Conservation (phyloP, 164 flowering plant species). For the Houttuynia cordata region DNA sequence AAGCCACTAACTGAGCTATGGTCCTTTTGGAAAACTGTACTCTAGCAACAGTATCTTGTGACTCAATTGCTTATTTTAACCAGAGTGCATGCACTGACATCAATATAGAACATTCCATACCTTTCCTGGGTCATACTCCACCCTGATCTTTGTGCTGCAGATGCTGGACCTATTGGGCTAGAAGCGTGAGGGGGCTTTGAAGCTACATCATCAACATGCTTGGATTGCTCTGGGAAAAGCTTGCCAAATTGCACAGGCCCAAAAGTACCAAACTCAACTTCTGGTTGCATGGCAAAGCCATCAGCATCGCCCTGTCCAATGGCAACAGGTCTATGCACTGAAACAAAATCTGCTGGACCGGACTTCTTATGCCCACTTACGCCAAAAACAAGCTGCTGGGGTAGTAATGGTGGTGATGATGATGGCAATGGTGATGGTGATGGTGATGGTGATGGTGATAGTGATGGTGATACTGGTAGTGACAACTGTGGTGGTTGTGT, state of each 20-base stretch:
- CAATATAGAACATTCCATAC: slow-evolving; percentile 13
- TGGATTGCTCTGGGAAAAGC: slow-evolving; percentile 7
- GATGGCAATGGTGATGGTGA: slow-evolving; percentile 5
- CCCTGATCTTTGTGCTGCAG: slow-evolving; percentile 13
- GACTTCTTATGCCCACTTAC: slow-evolving; percentile 1
- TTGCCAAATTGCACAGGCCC: slow-evolving; percentile 14
- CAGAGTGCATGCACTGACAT: neutral
- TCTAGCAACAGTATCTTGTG: neutral
- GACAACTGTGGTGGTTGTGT: neutral
- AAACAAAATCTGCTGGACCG: too few species aligned
- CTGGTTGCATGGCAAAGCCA: slow-evolving; percentile 18
- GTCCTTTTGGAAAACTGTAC: too few species aligned
- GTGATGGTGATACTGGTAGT: slow-evolving; percentile 1
- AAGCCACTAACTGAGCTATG: too few species aligned
- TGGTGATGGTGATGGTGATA: slow-evolving; percentile 5
- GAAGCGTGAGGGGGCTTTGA: neutral
- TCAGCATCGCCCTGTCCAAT: slow-evolving; percentile 16
- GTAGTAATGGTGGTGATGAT: too few species aligned
- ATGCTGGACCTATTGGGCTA: neutral
- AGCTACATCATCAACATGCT: slow-evolving; percentile 11
- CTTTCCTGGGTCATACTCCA: slow-evolving; percentile 22
- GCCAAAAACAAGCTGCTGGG: slow-evolving; percentile 12
- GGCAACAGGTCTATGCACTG: slow-evolving; percentile 7
- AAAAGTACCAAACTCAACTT: slow-evolving; percentile 29
- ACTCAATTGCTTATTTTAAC: neutral